Base-by-base conservation (phyloP, 2,329 filamentous ascomycete species). In the Grosmannia serpens region DNA sequence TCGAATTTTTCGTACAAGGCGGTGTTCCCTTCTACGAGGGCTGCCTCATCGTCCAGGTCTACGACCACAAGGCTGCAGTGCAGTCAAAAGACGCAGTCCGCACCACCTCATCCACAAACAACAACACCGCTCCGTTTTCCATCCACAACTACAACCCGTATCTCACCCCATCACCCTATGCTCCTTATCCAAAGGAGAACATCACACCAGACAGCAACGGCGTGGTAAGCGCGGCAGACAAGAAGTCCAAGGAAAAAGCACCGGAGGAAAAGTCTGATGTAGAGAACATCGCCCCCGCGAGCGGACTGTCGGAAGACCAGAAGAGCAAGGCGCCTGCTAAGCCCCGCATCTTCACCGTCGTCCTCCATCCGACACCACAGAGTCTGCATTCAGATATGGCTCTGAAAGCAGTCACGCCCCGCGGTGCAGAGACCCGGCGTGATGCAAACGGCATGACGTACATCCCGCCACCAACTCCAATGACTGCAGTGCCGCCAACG, bases 71-170 rank as follows among this genome's bases (percentile, higher is more conserved):
- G 66, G 84, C 86, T 0, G 75, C 75, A 49, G 78, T 59, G 13
- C 78, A 80, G 62, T 75, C 79, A 64, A 84, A 89, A 67, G 83
- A 81, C 64, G 77, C 76, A 65, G 74, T 75, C 59, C 79, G 75
- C 55, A 77, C 74, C 56, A 75, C 75, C 29, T 76, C 82, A 1
- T 75, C 82, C 1, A 75, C 80, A 24, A 81, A 82, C 41, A 84
- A 78, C 63, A 86, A 85, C 57, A 81, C 81, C 46, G 74, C 79
- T 4, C 84, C 86, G 13, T 92, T 89, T 62, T 96, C 91, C 0
- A 86, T 99, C 51, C 91, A 99, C 71, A 96, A 95, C 70, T 89
- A 91, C 70, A 96, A 91, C 67, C 85, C 85, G 61, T 94, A 90
- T 66, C 79, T 97, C 53, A 96, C 91, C 0, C 94, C 92, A 0